A percentile compares a stretch with the other conserved stretches of the same genome.
Evolutionary conservation across 2,329 filamentous ascomycete genomes (phyloP).

Genomic region (Hysterium pulicare): DNA sequence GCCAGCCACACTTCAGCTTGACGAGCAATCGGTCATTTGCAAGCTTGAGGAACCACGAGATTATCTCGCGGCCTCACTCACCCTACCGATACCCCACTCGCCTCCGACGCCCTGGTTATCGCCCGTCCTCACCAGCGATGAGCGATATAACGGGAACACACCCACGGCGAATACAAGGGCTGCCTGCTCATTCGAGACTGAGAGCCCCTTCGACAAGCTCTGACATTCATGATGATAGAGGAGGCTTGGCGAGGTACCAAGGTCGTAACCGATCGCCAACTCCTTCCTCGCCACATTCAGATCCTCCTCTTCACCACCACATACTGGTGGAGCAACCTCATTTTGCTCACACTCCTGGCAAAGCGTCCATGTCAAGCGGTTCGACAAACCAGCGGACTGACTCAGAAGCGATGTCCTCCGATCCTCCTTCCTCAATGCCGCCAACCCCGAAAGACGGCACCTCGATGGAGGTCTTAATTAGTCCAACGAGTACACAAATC

Average conservation of each 20-base stretch:
- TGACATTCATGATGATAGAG: constrained; percentile 20
- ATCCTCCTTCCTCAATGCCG: constrained; percentile 41
- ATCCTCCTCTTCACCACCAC: constrained; percentile 20
- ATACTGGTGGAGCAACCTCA: constrained; percentile 20
- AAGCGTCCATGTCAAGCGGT: constrained; percentile 28
- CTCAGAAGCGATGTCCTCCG: constrained; percentile 41
- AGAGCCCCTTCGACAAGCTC: constrained; percentile 24
- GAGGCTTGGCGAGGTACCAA: constrained; percentile 11
- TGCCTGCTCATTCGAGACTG: constrained; percentile 18
- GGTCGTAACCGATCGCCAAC: constrained; percentile 13
- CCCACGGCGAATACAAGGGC: constrained; percentile 15
- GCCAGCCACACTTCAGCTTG: constrained; percentile 32
- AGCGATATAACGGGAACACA: constrained; percentile 35
- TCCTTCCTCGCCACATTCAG: constrained; percentile 9
- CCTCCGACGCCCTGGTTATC: constrained; percentile 40
- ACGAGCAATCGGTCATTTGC: constrained; percentile 44
- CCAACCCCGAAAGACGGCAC: constrained; percentile 41
- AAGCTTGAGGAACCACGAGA: constrained; percentile 43
- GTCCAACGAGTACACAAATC: constrained; percentile 12
- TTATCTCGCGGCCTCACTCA: constrained; percentile 32
- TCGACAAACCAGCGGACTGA: constrained; percentile 34
- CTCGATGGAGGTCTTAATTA: constrained; percentile 31
- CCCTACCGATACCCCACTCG: constrained; percentile 43
- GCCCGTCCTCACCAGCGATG: constrained; percentile 43
- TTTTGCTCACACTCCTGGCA: constrained; percentile 14